Base-by-base conservation (phyloP, 352 stramenopile genomes). In the Phytopythium montanum region DNA sequence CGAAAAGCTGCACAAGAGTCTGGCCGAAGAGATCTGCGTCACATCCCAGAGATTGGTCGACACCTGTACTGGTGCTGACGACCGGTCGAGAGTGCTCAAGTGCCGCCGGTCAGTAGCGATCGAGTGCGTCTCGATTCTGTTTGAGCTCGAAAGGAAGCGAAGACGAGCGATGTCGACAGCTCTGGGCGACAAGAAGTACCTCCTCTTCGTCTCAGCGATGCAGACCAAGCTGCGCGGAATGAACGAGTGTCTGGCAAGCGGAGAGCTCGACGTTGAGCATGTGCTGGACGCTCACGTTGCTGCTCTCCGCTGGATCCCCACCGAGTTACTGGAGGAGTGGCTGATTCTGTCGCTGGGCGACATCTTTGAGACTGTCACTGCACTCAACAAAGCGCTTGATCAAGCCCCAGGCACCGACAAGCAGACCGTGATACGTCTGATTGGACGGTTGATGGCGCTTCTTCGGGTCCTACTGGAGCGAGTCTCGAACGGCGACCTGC, bases 171-270 rank as follows among this genome's bases (percentile, higher is more conserved):
- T 76, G 0, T 68, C 50, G 4, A 54, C 59, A 3, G 61, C 60
- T 6, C 21, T 78, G 5, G 72, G 73, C 16, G 73, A 85, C 21
- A 89, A 87, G 50, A 79, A 73, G 50, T 89, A 85, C 54, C 62
- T 70, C 52, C 49, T 54, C 1, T 62, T 89, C 5, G 65, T 87
- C 46, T 67, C 81, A 48, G 53, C 67, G 16, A 78, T 85, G 19
- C 69, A 70, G 14, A 57, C 61, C 3, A 69, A 81, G 23, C 34
- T 89, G 23, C 75, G 75, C 46, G 65, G 71, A 25, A 70, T 81
- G 12, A 82, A 86, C 54, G 73, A 76, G 33, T 65, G 26, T 49
- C 56, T 66, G 8, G 73, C 54, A 65, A 26, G 45, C 16, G 18
- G 25, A 60, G 36, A 26, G 34, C 2, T 5, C 16, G 36, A 25